Evolutionary conservation across 805 yeast genomes (phyloP).

Genomic region (Tetrapisispora pingtungensis): DNA sequence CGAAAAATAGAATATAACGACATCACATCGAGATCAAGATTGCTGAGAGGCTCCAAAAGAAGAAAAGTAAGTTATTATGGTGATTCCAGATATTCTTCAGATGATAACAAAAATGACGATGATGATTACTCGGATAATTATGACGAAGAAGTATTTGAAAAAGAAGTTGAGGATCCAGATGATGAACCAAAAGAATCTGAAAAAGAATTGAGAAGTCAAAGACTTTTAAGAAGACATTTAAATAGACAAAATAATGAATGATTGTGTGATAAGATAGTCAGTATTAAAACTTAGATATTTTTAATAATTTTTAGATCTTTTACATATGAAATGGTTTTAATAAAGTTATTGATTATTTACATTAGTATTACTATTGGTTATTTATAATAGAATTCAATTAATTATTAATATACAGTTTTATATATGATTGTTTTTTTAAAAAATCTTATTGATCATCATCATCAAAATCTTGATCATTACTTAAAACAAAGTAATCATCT

Average conservation of each 20-base stretch:
- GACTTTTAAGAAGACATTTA: background rate
- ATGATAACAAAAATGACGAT: constrained; percentile 11
- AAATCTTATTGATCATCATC: constrained; percentile 32
- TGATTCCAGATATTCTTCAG: constrained; percentile 11
- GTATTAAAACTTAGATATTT: no score
- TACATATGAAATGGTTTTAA: no score
- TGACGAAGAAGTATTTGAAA: constrained; percentile 8
- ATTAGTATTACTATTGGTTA: background rate
- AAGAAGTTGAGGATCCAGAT: constrained; percentile 3
- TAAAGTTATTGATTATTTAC: background rate
- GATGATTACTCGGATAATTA: constrained; percentile 7
- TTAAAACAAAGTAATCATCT: constrained; percentile 60
- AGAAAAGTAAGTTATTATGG: constrained; percentile 12
- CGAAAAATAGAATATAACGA: constrained; percentile 49
- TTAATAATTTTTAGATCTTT: no score
- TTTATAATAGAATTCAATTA: background rate
- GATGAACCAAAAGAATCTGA: constrained; percentile 2
- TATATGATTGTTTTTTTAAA: background rate
- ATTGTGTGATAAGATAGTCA: no score
- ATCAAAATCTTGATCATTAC: constrained; percentile 24
- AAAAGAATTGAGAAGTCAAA: background rate
- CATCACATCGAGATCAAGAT: constrained; percentile 21
- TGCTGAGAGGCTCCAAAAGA: constrained; percentile 23
- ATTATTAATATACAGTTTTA: background rate
- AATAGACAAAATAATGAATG: constrained; percentile 1